Evolutionary conservation across 2,329 filamentous ascomycete species (phyloP).

Genomic region (Diaporthe citriasiana): DNA sequence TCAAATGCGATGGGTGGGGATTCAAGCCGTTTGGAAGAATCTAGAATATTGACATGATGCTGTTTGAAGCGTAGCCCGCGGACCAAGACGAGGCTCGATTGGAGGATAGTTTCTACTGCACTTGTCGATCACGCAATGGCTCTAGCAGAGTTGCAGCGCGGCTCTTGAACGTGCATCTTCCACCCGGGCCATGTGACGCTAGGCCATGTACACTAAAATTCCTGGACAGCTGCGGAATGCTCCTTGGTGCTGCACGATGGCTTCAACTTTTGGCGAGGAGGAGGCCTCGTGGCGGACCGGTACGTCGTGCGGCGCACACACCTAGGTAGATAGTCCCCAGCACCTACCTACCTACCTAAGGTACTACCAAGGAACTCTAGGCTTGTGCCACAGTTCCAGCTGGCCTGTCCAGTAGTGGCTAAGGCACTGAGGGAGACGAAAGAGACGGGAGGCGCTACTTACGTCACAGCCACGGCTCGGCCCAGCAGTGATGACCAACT

Average conservation of each 20-base stretch:
- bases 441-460: slow-evolving; percentile 6
- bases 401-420: slow-evolving; percentile 3
- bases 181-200: slow-evolving; percentile 21
- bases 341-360: not conserved
- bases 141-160: slow-evolving; percentile 27
- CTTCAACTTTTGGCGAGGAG: not conserved
- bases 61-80: slow-evolving; percentile 35
- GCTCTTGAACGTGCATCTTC: slow-evolving; percentile 24
- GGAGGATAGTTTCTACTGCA: slow-evolving; percentile 18
- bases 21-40: not conserved
- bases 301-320: not conserved
- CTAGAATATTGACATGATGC: slow-evolving; percentile 4
- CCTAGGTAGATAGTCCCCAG: too few relatives aligned
- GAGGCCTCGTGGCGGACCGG: not conserved
- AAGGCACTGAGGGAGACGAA: not conserved
- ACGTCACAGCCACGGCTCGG: slow-evolving; percentile 26
- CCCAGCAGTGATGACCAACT: not conserved
- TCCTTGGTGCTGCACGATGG: not conserved
- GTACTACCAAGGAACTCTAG: not conserved
- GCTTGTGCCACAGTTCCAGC: not conserved
- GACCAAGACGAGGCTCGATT: slow-evolving; percentile 7
- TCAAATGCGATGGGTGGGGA: not conserved
- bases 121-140: slow-evolving; percentile 33
- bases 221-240: not conserved
- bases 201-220: not conserved